Percentiles rank a stretch among this genome's conserved stretches.
These are phyloP conservation scores for Hemisphaericaspora nanyangensis DNA, from an alignment of 805 yeast genomes.

Conservation along the genomic window DNA sequence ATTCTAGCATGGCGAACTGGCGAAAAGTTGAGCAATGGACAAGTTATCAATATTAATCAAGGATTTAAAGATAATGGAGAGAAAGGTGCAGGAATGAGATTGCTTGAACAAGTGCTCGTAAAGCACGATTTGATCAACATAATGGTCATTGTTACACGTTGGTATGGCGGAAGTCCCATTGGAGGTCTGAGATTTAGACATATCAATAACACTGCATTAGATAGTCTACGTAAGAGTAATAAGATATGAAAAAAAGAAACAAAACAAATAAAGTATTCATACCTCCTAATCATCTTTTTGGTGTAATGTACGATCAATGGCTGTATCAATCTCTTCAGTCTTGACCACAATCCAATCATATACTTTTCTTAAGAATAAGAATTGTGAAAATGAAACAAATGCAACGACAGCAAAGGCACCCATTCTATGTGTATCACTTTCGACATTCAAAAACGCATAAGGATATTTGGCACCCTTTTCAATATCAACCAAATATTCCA, in stretches of 20 bases:
- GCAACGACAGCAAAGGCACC: constrained; percentile 48
- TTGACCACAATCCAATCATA: constrained; percentile 16
- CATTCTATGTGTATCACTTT: constrained; percentile 37
- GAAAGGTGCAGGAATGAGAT: constrained; percentile 63
- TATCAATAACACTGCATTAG: constrained; percentile 28
- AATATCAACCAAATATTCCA: constrained; percentile 46
- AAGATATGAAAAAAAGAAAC: constrained; percentile 2
- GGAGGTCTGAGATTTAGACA: constrained; percentile 71
- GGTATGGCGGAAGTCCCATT: constrained; percentile 78
- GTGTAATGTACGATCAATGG: constrained; percentile 7
- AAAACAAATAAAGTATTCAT: too few species aligned
- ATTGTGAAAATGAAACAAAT: constrained; percentile 26
- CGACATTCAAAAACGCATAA: constrained; percentile 62
- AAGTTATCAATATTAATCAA: constrained; percentile 38
- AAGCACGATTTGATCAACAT: constrained; percentile 48
- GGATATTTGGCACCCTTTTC: constrained; percentile 53
- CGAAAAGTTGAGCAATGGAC: constrained; percentile 9
- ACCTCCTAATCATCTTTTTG: constrained; percentile 3
- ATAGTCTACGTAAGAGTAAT: constrained; percentile 6
- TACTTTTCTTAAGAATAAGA: constrained; percentile 23
- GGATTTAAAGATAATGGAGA: constrained; percentile 73
- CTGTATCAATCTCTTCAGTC: constrained; percentile 10
- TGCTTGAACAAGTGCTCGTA: constrained; percentile 51
- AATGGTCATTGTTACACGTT: constrained; percentile 66
- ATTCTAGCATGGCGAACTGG: constrained; percentile 74